Base-by-base conservation (phyloP, 441 rosid genomes). In the Kokia cookei region DNA sequence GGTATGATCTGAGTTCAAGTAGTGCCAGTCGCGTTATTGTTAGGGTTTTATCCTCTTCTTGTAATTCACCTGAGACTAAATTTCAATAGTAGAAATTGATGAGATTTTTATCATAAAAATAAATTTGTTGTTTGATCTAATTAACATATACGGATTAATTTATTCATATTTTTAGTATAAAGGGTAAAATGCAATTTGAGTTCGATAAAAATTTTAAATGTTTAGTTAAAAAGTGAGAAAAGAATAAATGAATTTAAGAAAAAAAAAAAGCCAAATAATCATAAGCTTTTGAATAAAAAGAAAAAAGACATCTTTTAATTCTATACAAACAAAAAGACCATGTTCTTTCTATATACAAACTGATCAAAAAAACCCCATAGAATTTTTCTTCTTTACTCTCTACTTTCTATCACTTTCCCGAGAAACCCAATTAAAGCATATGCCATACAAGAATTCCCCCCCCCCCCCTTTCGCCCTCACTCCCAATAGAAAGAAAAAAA, bases 361-460 rank as follows among this genome's bases (percentile, higher is more conserved):
- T 27, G 68, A 72, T 48, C 43, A 72, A 47, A 54, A 72, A 48
- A 61, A 47, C 3, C 12, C 13, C 7, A 12, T 3, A 5, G 12
- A 53, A 35, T 22, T 29, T n/a, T 15, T 17, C 45, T 29, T 17
- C 66, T 47, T 10, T 47, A 5, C 66, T 5, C 29, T 32, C 45
- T 58, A 60, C 32, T 72, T 72, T 40, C 75, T 26, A 61, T 72
- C 75, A 59, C 67, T 45, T 72, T 72, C 66, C 58, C 45, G 13
- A 58, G 75, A 72, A 59, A 72, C 35, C 3, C 4, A 4, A 51
- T 37, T 5, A 51, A 26, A 15, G 13, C 53, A 13, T 50, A 17
- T 54, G 4, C 72, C 19, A 48, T 2, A 69, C 60, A 72, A 32
- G 66, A 15, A 62, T 1, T 0, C 14, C 51, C 47, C 47, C 47